Conservation (phyloP, 257 asterid species). For the Fraxinus cuspidata region DNA sequence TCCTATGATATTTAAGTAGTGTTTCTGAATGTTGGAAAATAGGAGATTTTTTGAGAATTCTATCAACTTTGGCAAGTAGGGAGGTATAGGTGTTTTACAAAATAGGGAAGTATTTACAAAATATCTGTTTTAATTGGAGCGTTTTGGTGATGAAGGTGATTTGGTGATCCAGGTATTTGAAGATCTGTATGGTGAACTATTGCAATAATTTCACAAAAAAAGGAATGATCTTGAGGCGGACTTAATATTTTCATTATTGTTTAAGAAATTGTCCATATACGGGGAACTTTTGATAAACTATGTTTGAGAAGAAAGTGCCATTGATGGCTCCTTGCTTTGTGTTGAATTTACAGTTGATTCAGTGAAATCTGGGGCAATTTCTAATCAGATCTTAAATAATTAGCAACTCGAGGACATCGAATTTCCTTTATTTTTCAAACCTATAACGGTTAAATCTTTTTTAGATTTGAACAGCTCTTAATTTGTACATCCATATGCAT, state of each 20-base stretch:
- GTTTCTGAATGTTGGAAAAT: not conserved
- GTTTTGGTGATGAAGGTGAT: not conserved
- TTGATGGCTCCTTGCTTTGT: not conserved
- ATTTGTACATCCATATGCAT: constrained; percentile 2
- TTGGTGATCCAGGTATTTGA: not conserved
- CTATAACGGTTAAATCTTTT: not conserved
- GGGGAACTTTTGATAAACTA: not conserved
- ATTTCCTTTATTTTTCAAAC: not conserved
- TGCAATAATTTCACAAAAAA: not conserved
- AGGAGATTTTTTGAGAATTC: constrained; percentile 7
- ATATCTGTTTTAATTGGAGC: no score
- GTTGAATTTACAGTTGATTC: not conserved
- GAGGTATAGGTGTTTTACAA: not conserved
- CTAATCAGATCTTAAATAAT: not conserved
- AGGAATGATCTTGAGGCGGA: not conserved
- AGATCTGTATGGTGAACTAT: not conserved
- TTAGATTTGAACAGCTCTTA: not conserved
- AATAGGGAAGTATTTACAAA: no score
- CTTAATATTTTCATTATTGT: not conserved
- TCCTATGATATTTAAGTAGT: constrained; percentile 13
- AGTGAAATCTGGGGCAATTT: not conserved
- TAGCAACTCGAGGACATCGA: not conserved
- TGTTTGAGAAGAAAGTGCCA: not conserved
- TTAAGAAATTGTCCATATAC: not conserved
- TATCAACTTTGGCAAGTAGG: not conserved